Evolutionary conservation across 2,329 filamentous ascomycete species (phyloP).

Genomic region (Xylogone sp.): DNA sequence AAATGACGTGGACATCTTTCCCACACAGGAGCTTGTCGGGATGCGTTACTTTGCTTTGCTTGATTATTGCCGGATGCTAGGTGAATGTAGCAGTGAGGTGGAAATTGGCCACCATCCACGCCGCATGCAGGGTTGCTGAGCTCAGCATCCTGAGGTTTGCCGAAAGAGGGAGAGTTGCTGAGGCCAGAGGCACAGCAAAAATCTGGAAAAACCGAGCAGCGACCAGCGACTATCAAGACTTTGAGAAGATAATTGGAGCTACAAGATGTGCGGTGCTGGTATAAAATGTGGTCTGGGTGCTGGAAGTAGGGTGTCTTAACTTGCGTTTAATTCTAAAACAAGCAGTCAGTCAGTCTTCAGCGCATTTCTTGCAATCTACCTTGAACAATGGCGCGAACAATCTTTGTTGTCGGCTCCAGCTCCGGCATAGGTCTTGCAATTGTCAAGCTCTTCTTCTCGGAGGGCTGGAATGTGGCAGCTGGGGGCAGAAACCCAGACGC

Average conservation of each 20-base stretch:
- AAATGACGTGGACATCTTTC: neutral
- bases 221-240: neutral
- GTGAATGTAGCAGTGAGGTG: neutral
- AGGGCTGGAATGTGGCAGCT: neutral
- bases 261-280: neutral
- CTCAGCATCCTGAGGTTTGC: neutral
- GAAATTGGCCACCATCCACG: neutral
- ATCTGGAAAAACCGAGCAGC: neutral
- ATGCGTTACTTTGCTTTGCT: neutral
- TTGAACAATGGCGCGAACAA: neutral
- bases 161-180: neutral
- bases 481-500: neutral
- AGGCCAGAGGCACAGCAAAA: neutral
- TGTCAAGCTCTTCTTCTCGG: neutral
- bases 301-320: neutral
- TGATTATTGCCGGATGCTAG: neutral
- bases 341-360: too few species aligned
- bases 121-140: neutral
- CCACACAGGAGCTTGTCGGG: neutral
- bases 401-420: neutral
- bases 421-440: neutral
- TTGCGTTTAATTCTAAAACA: neutral
- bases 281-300: neutral
- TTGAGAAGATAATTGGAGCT: neutral
- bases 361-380: neutral